phyloP scores from a whole-genome alignment of 129 eudicot genomes.

The Helianthus tuberosus region DNA sequence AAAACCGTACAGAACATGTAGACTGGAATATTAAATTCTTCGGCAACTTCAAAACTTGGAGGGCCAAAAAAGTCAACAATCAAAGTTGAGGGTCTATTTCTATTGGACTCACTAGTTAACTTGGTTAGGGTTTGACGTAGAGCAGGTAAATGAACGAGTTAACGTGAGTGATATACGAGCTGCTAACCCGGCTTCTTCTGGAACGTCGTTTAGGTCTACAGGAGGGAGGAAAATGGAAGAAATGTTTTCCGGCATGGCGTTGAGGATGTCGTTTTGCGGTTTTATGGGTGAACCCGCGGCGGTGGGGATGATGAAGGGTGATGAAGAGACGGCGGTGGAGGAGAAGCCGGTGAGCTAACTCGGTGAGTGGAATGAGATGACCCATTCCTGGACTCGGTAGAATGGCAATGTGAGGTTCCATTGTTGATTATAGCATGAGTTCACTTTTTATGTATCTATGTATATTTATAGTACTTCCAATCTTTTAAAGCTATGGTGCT shows the following conservation, averaged over 20 bases:
- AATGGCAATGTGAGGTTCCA: slow-evolving; percentile 37
- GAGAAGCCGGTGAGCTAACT: slow-evolving; percentile 38
- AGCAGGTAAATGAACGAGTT: slow-evolving; percentile 39
- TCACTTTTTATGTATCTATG: not conserved
- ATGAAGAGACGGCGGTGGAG: slow-evolving; percentile 26
- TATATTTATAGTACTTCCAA: slow-evolving; percentile 9
- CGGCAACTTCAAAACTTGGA: slow-evolving; percentile 39
- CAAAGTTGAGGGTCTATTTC: slow-evolving; percentile 20
- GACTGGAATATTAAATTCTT: slow-evolving; percentile 30
- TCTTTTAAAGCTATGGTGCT: too few species aligned
- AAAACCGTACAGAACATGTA: slow-evolving; percentile 37
- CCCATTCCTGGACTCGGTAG: slow-evolving; percentile 61
- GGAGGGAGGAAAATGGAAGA: slow-evolving; percentile 43
- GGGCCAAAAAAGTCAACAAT: slow-evolving; percentile 47
- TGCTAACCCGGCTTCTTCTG: slow-evolving; percentile 22
- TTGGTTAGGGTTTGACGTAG: slow-evolving; percentile 29
- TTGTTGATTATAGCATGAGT: not conserved
- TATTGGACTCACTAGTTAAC: slow-evolving; percentile 9
- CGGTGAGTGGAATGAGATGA: slow-evolving; percentile 47
- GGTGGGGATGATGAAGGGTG: slow-evolving; percentile 51
- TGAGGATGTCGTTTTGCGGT: slow-evolving; percentile 39
- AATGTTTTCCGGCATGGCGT: slow-evolving; percentile 31
- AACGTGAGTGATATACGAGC: slow-evolving; percentile 38
- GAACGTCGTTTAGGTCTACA: slow-evolving; percentile 34
- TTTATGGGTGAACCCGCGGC: slow-evolving; percentile 32